These are phyloP conservation scores for Aspergillus vadensis DNA, from an alignment of 2,329 filamentous ascomycete species.

Conservation along the genomic window DNA sequence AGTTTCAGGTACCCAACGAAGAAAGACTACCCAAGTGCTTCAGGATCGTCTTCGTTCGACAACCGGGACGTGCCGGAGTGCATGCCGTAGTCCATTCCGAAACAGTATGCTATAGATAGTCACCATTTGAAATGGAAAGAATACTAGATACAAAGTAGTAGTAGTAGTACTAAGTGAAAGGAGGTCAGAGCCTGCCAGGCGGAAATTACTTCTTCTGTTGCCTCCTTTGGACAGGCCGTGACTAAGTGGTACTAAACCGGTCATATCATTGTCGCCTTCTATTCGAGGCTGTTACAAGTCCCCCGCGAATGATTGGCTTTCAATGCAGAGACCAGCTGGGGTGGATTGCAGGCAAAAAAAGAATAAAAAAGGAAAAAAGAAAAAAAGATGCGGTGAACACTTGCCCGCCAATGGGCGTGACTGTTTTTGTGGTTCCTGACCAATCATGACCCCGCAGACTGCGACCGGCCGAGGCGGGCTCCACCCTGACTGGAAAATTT, in stretches of 20 bases:
- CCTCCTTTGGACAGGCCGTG: slow-evolving; percentile 9
- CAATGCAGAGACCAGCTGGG: background rate
- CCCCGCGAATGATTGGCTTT: slow-evolving; percentile 15
- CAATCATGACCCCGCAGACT: slow-evolving; percentile 25
- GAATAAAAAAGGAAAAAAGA: slow-evolving; percentile 16
- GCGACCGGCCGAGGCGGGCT: slow-evolving; percentile 19
- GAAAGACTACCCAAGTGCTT: slow-evolving; percentile 1
- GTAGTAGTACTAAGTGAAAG: background rate
- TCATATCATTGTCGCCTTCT: slow-evolving; percentile 1
- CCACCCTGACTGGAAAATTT: slow-evolving; percentile 32
- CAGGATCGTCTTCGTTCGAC: background rate
- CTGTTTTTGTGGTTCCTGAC: slow-evolving; percentile 17
- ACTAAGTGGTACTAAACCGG: slow-evolving; percentile 5
- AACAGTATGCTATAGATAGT: background rate
- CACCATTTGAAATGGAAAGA: too few species aligned
- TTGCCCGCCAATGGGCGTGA: slow-evolving; percentile 28
- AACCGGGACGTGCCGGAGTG: background rate
- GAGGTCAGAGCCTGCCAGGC: background rate
- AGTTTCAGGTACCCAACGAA: slow-evolving; percentile 23
- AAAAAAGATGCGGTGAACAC: slow-evolving; percentile 39
- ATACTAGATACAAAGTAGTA: too few species aligned
- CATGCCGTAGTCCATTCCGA: background rate
- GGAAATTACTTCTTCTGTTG: slow-evolving; percentile 2
- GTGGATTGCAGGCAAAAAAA: slow-evolving; percentile 14
- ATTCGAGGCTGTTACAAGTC: slow-evolving; percentile 3